A percentile compares a stretch with the other conserved stretches of the same genome.
Evolutionary conservation across 164 flowering plant genomes (phyloP).

Genomic region (Chimonanthus praecox): DNA sequence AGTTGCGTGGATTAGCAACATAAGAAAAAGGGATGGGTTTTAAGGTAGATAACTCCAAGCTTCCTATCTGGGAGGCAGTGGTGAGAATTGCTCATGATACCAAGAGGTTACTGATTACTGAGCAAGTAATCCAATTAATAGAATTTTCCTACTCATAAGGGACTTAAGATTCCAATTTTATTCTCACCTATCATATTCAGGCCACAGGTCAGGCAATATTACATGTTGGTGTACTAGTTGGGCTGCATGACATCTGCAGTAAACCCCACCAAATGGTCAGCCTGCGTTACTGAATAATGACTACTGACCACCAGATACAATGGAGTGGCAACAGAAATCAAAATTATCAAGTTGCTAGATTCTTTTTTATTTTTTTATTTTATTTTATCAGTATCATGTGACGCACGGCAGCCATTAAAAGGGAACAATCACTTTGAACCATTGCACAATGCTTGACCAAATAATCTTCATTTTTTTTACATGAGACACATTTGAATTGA

Average conservation of each 20-base stretch:
- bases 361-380: too few relatives aligned
- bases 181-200: not conserved
- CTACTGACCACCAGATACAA: not conserved
- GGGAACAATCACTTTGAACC: not conserved
- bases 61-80: not conserved
- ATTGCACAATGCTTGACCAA: not conserved
- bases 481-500: not conserved
- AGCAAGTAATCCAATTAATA: not conserved
- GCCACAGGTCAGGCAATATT: not conserved
- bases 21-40: not conserved
- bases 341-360: not conserved
- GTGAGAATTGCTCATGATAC: not conserved
- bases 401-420: not conserved
- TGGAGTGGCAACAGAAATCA: not conserved
- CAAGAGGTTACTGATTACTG: not conserved
- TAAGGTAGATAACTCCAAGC: too few relatives aligned
- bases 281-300: not conserved
- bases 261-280: not conserved
- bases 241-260: not conserved
- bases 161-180: not conserved
- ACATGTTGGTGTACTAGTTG: not conserved
- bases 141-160: not conserved
- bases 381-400: too few relatives aligned
- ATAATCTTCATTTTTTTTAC: not conserved
- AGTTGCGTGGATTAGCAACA: not conserved